These are phyloP conservation scores for Exsudoporus frostii DNA, from an alignment of 768 basidiomycete genomes.

Conservation along the genomic window DNA sequence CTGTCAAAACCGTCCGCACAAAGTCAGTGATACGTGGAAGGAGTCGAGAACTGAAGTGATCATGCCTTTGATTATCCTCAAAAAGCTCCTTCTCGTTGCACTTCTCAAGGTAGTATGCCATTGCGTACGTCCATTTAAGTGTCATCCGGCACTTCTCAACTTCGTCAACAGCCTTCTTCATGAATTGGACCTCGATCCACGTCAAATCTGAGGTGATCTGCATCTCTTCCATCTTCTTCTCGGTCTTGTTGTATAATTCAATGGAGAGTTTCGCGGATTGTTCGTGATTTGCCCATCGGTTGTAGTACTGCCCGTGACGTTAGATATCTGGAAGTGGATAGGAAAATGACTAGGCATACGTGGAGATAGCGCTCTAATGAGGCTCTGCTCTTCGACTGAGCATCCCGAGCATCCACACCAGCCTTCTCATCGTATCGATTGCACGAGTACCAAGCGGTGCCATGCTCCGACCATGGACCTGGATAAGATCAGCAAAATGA, in stretches of 20 bases:
- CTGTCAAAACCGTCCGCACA: slow-evolving; percentile 34
- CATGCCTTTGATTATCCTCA: slow-evolving; percentile 92
- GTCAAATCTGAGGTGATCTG: slow-evolving; percentile 87
- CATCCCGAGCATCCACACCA: slow-evolving; percentile 84
- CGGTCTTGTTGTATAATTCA: slow-evolving; percentile 90
- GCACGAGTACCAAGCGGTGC: slow-evolving; percentile 97
- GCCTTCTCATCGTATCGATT: slow-evolving; percentile 95
- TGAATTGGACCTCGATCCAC: slow-evolving; percentile 99
- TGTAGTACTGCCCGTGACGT: slow-evolving; percentile 77
- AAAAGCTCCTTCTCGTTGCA: slow-evolving; percentile 94
- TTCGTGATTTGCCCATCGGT: slow-evolving; percentile 99
- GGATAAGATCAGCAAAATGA: slow-evolving; percentile 22
- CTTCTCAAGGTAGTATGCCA: slow-evolving; percentile 94
- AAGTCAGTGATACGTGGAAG: background rate
- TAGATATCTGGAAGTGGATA: background rate
- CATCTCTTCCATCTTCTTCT: slow-evolving; percentile 99
- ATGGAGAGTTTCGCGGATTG: slow-evolving; percentile 96
- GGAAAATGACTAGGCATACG: slow-evolving; percentile 44
- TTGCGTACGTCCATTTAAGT: slow-evolving; percentile 98
- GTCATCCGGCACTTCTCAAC: slow-evolving; percentile 88
- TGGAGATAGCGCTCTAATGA: slow-evolving; percentile 95
- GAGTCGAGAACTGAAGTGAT: background rate
- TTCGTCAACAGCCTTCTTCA: slow-evolving; percentile 96
- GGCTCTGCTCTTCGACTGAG: slow-evolving; percentile 85
- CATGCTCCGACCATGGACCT: slow-evolving; percentile 97